Base-by-base conservation (phyloP, 2,329 filamentous ascomycete species). In the Phoma sp. region DNA sequence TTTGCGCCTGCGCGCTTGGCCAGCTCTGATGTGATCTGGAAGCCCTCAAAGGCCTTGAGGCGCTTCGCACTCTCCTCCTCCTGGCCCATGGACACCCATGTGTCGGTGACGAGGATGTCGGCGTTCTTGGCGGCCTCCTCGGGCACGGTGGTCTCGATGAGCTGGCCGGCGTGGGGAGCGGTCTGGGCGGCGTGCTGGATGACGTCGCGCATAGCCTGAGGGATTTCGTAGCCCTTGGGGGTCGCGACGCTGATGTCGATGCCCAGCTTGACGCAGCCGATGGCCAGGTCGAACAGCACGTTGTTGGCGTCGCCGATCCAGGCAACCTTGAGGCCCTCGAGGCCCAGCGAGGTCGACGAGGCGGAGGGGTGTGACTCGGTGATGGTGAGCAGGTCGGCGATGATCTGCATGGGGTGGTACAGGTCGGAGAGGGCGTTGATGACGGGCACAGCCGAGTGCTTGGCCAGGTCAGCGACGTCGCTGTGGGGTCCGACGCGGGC, bases 271-370 rank as follows among this genome's bases (percentile, higher is more conserved):
- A 89, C 80, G 52, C 90, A 92, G 36, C 85, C 93, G 63, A 95
- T 93, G 43, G 93, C 92, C 48, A 98, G 83, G 71, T 99, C 93
- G 70, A 93, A 97, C 23, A 98, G 85, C 25, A 99, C 93, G 66
- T 99, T 99, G 79, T 98, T 99, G 9, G 92, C 91, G 72, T 99
- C 93, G 47, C 93, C 93, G 40, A 99, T 82, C 95, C 95, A 99
- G 13, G 95, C 93, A 58, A 98, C 85, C 78, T 96, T 98, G 67
- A 96, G 77, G 1, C 91, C 91, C 63, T 90, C 84, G 4, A 96
- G 80, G 1, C 90, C 89, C 7, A 96, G 81, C 47, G 80, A 79
- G 29, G 75, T 69, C 0, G 71, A 46, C 3, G 73, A 71, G 7
- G 75, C 69, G 0, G 81, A 79, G 0, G 83, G 82, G 74, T 93